Percentiles rank a stretch among this genome's conserved stretches.
Conservation (phyloP, 129 eudicot genomes). For the Pittosporum tobira region DNA sequence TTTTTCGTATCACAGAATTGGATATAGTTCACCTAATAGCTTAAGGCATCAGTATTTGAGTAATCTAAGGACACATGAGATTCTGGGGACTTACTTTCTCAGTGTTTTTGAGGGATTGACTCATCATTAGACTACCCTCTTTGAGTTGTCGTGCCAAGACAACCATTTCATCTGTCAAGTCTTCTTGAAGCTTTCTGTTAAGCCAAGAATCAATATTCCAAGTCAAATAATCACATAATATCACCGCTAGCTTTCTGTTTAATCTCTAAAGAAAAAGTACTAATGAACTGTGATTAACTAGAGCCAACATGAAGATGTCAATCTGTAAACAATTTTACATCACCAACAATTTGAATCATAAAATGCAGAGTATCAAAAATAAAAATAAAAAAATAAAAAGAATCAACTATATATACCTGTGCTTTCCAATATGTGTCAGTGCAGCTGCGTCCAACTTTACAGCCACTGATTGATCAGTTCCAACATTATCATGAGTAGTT, state of each 20-base stretch:
- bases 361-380: too few species aligned
- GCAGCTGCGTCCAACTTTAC: slow-evolving; percentile 79
- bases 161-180: slow-evolving; percentile 97
- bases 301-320: neutral
- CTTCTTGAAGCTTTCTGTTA: slow-evolving; percentile 86
- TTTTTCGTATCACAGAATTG: too few species aligned
- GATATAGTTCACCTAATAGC: too few species aligned
- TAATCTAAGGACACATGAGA: neutral
- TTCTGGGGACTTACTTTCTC: slow-evolving; percentile 51
- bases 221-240: neutral
- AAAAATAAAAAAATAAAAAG: too few species aligned
- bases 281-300: neutral
- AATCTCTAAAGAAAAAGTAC: neutral
- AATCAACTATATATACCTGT: slow-evolving; percentile 71
- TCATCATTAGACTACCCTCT: slow-evolving; percentile 83
- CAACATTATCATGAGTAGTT: slow-evolving; percentile 25
- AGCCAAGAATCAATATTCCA: neutral
- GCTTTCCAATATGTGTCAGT: slow-evolving; percentile 68
- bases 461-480: slow-evolving; percentile 34
- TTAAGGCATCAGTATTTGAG: neutral
- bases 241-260: neutral
- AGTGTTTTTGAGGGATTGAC: slow-evolving; percentile 58
- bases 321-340: too few species aligned
- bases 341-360: too few species aligned
- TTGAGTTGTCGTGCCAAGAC: slow-evolving; percentile 79